Evolutionary conservation across 306 rosid species (phyloP), one percentile per base, ranked within the genome.

Genomic region (Sophora flavescens): DNA sequence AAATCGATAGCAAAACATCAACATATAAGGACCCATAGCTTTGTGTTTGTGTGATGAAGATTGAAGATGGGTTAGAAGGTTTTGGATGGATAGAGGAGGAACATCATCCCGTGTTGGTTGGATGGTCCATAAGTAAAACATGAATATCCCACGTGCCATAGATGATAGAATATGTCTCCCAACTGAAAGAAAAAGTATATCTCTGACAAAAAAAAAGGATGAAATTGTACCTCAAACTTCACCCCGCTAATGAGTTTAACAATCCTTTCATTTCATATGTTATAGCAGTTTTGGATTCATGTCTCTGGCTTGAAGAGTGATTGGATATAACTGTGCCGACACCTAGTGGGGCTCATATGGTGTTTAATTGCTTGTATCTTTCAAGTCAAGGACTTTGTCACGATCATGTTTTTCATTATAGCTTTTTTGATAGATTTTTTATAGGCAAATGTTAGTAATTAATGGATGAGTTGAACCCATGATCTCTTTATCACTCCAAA

Each of bases 1-100:
- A 30, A 11, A 51, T 51, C 42, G 28, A 28, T 41, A 70, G 53
- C 63, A 70, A 70, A 50, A 70, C 75, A 52, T 17, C 75, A 70
- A 50, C 50, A 68, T 28, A 13, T 36, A 28, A 70, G 50, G 75
- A 52, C 36, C 45, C 48, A 14, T 50, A 32, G 10, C 59, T n/a
- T 69, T 30, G n/a, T 0, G 17, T 70, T 32, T 33, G 50, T 42
- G 71, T 7, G 36, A 17, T 35, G 63, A 32, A 33, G 60, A 53
- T 17, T 1, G 8, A 5, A 30, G 32, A 30, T 30, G 3, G 32
- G 58, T 52, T n/a, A 53, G 32, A 53, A 9, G 26, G 10, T 7
- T 41, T 41, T 41, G 45, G 45, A 11, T 41, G 45, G 45, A 28
- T 28, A 10, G 45, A 41, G 47, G 9, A 41, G 47, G 47, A 41